Evolutionary conservation across 2,329 filamentous ascomycete species (phyloP), one percentile per base, ranked within the genome.

Genomic region (Gnomoniopsis sp.): DNA sequence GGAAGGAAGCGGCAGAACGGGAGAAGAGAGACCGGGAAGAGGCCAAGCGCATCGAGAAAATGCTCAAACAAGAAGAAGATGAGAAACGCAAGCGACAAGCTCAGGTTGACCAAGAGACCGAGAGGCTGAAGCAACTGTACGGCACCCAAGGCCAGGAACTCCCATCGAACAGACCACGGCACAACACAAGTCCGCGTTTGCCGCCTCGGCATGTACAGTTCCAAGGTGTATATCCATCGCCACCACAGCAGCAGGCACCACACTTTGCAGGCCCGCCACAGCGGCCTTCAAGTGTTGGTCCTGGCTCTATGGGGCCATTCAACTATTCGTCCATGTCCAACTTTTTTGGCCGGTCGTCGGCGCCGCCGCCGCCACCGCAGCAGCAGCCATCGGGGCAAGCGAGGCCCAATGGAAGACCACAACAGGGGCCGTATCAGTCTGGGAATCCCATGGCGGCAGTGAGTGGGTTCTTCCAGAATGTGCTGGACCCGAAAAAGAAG

Each of bases 71-170:
- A 47, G 88, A 92, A 68, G 85, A 88, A 26, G 81, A 79, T 57
- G 86, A 89, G 65, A 79, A 77, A 0, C 80, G 74, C 26, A 74
- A 73, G 34, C 77, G 79, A 59, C 81, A 87, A 34, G 82, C 79
- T 11, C 83, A 84, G 65, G 75, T 93, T 1, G 87, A 93, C 21
- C 82, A 81, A 62, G 93, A 99, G 75, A 98, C 95, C 0, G 91
- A 95, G 70, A 82, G 92, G 1, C 77, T 99, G 38, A 78, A 84
- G 22, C 83, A 78, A 64, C 72, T 88, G 65, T 93, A 90, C 66
- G 89, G 89, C 50, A 77, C 84, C 49, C 73, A 79, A 53, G 77
- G 78, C 0, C 78, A 82, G 66, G 70, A 72, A 2, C 62, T 74
- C 30, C 74, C 65, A 61, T 73, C 65, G 46, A 65, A 7, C 53